Conservation (phyloP, 441 rosid species). For the Erodium chrysanthum region DNA sequence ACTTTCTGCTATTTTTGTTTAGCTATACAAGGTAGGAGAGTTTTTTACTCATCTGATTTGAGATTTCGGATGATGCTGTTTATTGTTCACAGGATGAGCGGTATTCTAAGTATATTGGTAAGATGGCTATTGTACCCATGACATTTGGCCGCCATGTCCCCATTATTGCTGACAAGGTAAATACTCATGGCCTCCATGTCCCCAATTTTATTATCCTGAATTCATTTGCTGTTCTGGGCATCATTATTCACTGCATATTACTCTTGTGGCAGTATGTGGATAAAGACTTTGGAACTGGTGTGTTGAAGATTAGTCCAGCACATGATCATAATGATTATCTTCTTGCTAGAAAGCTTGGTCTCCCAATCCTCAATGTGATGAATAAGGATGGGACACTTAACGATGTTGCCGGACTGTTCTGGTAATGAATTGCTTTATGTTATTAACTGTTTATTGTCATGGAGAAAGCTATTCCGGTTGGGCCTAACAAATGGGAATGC, state of each 20-base stretch:
- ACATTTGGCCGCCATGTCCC: conserved; percentile 97
- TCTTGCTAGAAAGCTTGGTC: conserved; percentile 94
- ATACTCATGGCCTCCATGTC: conserved; percentile 90
- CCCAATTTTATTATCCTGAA: conserved; percentile 46
- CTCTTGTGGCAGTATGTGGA: conserved; percentile 67
- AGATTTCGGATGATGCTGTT: conserved; percentile 14
- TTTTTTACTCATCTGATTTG: conserved; percentile 10
- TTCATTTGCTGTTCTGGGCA: conserved; percentile 8
- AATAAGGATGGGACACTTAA: conserved; percentile 92
- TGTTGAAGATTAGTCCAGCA: conserved; percentile 96
- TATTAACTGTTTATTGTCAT: conserved; percentile 14
- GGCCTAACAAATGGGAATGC: conserved; percentile 18
- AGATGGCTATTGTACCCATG: conserved; percentile 92
- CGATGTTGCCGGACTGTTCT: conserved; percentile 83
- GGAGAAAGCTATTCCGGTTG: conserved; percentile 16
- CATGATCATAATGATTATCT: conserved; percentile 96
- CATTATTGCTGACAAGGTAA: conserved; percentile 76
- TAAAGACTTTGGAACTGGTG: conserved; percentile 98
- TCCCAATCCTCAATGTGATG: conserved; percentile 92
- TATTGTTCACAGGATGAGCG: conserved; percentile 65
- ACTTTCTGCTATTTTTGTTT: not conserved
- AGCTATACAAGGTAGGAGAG: not conserved
- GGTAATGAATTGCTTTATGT: conserved; percentile 35
- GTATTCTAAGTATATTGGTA: conserved; percentile 70
- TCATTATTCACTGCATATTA: conserved; percentile 18